phyloP scores from a whole-genome alignment of 306 rosid species.

The Lupinus albus region DNA sequence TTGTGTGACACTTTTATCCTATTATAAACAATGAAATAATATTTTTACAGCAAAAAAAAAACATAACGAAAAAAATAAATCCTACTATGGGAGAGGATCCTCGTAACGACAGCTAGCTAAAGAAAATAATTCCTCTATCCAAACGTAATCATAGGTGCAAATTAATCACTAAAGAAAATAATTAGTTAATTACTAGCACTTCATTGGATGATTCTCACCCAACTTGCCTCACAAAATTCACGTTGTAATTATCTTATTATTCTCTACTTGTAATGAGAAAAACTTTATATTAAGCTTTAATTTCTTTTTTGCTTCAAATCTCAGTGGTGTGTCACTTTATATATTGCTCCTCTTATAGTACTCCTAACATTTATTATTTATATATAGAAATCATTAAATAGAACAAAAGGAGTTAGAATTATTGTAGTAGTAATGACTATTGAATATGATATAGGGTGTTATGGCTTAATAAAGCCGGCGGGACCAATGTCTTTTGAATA shows the following conservation, averaged over 20 bases:
- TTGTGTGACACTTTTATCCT: too few relatives aligned
- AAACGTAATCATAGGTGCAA: neutral
- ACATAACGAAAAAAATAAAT: too few relatives aligned
- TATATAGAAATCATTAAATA: neutral
- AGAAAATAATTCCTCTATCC: neutral
- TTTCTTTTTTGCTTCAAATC: conserved; percentile 9
- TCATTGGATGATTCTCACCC: neutral
- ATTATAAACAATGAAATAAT: too few relatives aligned
- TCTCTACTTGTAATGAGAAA: conserved; percentile 1
- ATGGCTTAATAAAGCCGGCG: conserved; percentile 35
- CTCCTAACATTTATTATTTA: neutral
- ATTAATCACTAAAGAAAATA: neutral
- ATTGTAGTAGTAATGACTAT: too few relatives aligned
- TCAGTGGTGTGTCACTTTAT: neutral
- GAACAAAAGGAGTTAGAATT: too few relatives aligned
- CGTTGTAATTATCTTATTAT: conserved; percentile 19
- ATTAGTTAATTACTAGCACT: neutral
- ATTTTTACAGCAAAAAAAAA: too few relatives aligned
- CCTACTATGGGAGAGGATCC: too few relatives aligned
- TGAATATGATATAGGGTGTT: neutral
- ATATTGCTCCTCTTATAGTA: neutral
- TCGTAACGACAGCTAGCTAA: neutral
- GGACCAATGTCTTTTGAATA: conserved; percentile 16
- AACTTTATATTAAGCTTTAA: neutral
- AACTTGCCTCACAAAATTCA: conserved; percentile 23